phyloP scores from a whole-genome alignment of 345 rosid genomes.

The Dipteronia sinensis region DNA sequence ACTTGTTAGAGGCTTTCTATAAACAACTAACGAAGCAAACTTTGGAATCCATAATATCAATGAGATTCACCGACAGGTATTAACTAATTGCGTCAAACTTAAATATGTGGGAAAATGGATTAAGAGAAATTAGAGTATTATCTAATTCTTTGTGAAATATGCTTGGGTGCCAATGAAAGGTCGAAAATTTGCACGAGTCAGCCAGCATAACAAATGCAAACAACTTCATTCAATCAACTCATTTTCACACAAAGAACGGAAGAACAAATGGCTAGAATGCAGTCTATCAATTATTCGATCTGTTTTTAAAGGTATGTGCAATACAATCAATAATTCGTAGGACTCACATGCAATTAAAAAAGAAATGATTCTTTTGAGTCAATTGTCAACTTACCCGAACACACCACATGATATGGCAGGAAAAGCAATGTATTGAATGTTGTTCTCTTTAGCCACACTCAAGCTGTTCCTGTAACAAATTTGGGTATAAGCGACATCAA shows the following conservation, averaged over 20 bases:
- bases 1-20: not conserved
- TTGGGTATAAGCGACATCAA: constrained; percentile 12
- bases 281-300: not conserved
- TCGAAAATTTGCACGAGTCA: not conserved
- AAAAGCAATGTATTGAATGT: constrained; percentile 73
- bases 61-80: not conserved
- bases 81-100: not conserved
- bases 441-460: constrained; percentile 67
- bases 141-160: not conserved
- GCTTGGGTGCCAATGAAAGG: not conserved
- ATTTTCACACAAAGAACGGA: not conserved
- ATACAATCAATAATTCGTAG: not conserved
- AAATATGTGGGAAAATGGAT: not conserved
- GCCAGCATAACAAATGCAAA: not conserved
- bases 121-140: no score
- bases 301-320: not conserved
- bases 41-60: not conserved
- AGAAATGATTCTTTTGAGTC: not conserved
- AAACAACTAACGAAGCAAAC: not conserved
- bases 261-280: not conserved
- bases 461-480: constrained; percentile 63
- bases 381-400: constrained; percentile 45
- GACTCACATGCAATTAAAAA: not conserved
- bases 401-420: constrained; percentile 89
- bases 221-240: not conserved